These are phyloP conservation scores for Austroboletus festivus DNA, from an alignment of 768 basidiomycete species.

Conservation along the genomic window DNA sequence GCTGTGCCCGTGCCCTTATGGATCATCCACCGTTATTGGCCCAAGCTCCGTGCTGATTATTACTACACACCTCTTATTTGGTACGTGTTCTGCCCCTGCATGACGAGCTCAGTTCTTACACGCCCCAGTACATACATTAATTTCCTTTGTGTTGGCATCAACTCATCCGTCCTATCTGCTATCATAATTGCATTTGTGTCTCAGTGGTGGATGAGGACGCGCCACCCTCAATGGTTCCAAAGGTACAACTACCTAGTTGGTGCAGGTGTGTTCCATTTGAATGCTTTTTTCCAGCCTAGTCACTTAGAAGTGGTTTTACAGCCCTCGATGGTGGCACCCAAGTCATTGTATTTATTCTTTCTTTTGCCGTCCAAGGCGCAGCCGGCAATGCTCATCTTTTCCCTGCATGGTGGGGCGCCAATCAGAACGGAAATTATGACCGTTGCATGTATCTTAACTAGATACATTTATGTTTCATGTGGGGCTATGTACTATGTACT, in stretches of 20 bases:
- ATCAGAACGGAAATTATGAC: slow-evolving; percentile 44
- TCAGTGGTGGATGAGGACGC: slow-evolving; percentile 39
- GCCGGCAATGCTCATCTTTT: slow-evolving; percentile 47
- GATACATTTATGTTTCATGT: neutral
- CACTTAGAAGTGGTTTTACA: slow-evolving; percentile 1
- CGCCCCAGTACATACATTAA: slow-evolving; percentile 17
- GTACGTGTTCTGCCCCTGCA: slow-evolving; percentile 11
- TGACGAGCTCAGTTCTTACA: slow-evolving; percentile 1
- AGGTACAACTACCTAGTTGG: slow-evolving; percentile 36
- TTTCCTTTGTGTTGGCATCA: slow-evolving; percentile 25
- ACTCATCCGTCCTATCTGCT: slow-evolving; percentile 18
- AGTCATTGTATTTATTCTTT: slow-evolving; percentile 54
- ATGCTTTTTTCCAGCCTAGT: neutral
- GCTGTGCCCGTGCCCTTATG: slow-evolving; percentile 40
- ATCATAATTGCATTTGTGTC: slow-evolving; percentile 30
- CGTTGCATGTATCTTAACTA: slow-evolving; percentile 20
- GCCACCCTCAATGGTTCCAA: slow-evolving; percentile 35
- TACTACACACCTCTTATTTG: slow-evolving; percentile 31
- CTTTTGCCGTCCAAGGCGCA: slow-evolving; percentile 50
- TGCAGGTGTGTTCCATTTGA: slow-evolving; percentile 41
- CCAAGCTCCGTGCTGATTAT: slow-evolving; percentile 26
- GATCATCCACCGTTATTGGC: slow-evolving; percentile 36
- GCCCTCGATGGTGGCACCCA: slow-evolving; percentile 41
- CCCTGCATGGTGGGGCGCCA: slow-evolving; percentile 60
- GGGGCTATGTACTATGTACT: too few species aligned